phyloP scores from a whole-genome alignment of 768 basidiomycete species.

The Mycena belliarum region DNA sequence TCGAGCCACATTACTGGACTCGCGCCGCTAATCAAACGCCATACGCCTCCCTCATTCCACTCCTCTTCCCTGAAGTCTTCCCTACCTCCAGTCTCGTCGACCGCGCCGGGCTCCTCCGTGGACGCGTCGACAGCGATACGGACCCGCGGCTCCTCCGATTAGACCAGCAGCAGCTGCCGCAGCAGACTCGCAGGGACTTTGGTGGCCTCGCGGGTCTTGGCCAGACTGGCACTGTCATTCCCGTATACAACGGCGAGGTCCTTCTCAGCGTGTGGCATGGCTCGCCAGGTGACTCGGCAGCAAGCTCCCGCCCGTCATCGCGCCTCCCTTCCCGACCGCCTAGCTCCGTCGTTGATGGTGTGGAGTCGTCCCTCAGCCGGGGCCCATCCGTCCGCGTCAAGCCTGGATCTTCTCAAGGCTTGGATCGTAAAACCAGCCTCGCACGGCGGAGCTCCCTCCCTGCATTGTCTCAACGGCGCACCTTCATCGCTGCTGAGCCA shows the following conservation, averaged over 20 bases:
- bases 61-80: conserved; percentile 76
- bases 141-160: conserved; percentile 63
- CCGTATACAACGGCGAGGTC: conserved; percentile 74
- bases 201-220: conserved; percentile 42
- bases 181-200: conserved; percentile 33
- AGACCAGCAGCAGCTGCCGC: conserved; percentile 42
- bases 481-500: conserved; percentile 58
- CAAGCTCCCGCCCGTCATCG: conserved; percentile 58
- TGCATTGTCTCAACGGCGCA: conserved; percentile 65
- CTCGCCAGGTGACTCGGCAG: conserved; percentile 42
- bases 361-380: conserved; percentile 51
- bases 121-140: conserved; percentile 69
- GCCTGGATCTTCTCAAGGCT: conserved; percentile 61
- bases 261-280: conserved; percentile 65
- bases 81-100: conserved; percentile 71
- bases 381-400: conserved; percentile 80
- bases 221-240: conserved; percentile 68
- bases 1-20: conserved; percentile 78
- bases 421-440: conserved; percentile 78
- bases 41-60: conserved; percentile 56
- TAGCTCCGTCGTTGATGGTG: conserved; percentile 51
- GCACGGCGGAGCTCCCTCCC: conserved; percentile 78
- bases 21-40: conserved; percentile 40
- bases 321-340: conserved; percentile 69
- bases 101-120: conserved; percentile 60